Evolutionary conservation across 805 yeast species (phyloP), one percentile per base, ranked within the genome.

Genomic region (Candida oleophila): DNA sequence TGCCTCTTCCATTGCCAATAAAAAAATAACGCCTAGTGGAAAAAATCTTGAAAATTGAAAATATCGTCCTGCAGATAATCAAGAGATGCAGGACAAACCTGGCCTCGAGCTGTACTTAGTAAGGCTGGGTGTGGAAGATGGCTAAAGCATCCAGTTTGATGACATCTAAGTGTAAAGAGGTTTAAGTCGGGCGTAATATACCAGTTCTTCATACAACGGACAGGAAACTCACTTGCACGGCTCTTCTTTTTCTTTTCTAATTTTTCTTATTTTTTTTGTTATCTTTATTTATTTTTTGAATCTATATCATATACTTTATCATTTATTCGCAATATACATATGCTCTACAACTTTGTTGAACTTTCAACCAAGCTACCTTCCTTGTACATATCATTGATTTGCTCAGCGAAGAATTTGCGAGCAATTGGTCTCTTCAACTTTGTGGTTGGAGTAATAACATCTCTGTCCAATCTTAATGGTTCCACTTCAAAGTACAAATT

Each of bases 361-460:
- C 52, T 40, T 43, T 47, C 56, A 20, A 62, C 43, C 49, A 67
- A 54, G 9, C 67, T 59, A 3, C 71, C 71, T 46, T 67, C 69
- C 8, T 47, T 50, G 49, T 68, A 68, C 64, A 68, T 62, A 1
- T 41, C 49, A 14, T 56, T 52, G 47, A 67, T 58, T 25, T 53
- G 53, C 4, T 53, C 44, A 18, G 43, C 50, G 43, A 67, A 67
- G 49, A 56, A 58, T 36, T 56, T 58, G 22, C 54, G 49, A 12
- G 70, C 69, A 35, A 55, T 43, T 12, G 72, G 71, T 50, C 76
- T 69, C 61, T 73, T 77, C 50, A 78, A 57, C 57, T 78, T 78
- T 56, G 76, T 52, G 4, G 91, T 85, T 34, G 91, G 91, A 2
- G 92, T 85, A 32, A 85, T 61, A 2, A 80, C 77, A 42, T 81